These are phyloP conservation scores for Aphanomyces stellatus DNA, from an alignment of 352 stramenopile species.

Conservation along the genomic window DNA sequence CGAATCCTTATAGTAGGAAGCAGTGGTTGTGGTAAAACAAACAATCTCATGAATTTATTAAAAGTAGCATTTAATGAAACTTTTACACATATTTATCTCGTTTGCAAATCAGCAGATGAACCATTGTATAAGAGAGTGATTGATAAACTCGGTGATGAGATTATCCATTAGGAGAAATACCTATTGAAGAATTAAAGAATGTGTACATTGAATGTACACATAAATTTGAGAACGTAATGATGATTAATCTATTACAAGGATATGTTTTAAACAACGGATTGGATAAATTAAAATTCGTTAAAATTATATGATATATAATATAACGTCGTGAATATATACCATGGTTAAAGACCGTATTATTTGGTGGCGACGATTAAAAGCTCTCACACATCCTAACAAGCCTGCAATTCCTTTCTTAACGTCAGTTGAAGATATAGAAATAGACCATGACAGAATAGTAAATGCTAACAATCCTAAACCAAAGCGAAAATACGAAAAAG, in stretches of 20 bases:
- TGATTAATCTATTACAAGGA: conserved; percentile 4
- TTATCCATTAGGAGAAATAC: conserved; percentile 5
- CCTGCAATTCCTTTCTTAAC: conserved; percentile 10
- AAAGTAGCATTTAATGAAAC: conserved; percentile 12
- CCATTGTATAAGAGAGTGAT: conserved; percentile 12
- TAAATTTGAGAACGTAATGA: conserved; percentile 6
- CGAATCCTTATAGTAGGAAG: conserved; percentile 7
- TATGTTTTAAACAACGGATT: conserved; percentile 5
- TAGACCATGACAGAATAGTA: conserved; percentile 7
- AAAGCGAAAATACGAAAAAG: conserved; percentile 15
- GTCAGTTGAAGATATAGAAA: conserved; percentile 12
- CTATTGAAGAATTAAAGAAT: conserved; percentile 9
- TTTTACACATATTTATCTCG: conserved; percentile 5
- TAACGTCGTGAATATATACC: neutral
- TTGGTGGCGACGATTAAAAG: conserved; percentile 13
- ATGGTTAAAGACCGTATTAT: neutral
- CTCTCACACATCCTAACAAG: conserved; percentile 5
- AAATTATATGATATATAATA: conserved; percentile 12
- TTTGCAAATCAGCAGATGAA: conserved; percentile 13
- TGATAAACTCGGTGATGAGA: conserved; percentile 11
- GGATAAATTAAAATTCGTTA: conserved; percentile 9
- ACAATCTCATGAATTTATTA: conserved; percentile 11
- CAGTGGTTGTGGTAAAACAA: conserved; percentile 3
- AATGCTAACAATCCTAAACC: conserved; percentile 10
- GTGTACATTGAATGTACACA: neutral